phyloP scores from a whole-genome alignment of 2,329 filamentous ascomycete genomes.

The Paecilomyces sp. region DNA sequence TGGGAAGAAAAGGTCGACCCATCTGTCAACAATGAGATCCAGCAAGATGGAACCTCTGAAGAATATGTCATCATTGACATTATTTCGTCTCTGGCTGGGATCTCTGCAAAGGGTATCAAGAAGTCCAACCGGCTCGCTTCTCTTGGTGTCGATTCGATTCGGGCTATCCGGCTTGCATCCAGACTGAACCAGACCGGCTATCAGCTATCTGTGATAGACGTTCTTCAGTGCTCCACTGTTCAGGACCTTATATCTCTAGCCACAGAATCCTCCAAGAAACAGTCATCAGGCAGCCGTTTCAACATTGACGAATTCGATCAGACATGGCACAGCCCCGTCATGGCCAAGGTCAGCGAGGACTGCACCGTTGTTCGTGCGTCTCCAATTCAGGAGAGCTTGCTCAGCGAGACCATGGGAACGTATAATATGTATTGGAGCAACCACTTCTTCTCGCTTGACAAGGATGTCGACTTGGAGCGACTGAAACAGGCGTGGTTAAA shows the following conservation, averaged over 20 bases:
- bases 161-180: constrained; percentile 21
- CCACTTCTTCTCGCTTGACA: constrained; percentile 26
- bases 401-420: constrained; percentile 33
- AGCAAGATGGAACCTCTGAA: not conserved
- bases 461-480: constrained; percentile 17
- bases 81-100: constrained; percentile 15
- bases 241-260: constrained; percentile 16
- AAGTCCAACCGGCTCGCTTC: constrained; percentile 16
- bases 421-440: constrained; percentile 34
- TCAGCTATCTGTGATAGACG: constrained; percentile 19
- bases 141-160: constrained; percentile 25
- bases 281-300: constrained; percentile 3
- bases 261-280: not conserved
- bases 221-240: constrained; percentile 21
- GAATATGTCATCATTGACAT: constrained; percentile 11
- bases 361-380: constrained; percentile 21
- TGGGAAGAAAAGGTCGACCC: constrained; percentile 19
- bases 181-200: constrained; percentile 17
- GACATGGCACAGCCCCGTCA: constrained; percentile 11
- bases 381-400: constrained; percentile 31
- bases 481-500: constrained; percentile 26
- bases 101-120: constrained; percentile 13
- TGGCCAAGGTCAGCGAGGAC: constrained; percentile 9
- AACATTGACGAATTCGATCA: constrained; percentile 16
- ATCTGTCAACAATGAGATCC: not conserved